A percentile compares a stretch with the other conserved stretches of the same genome.
Evolutionary conservation across 768 basidiomycete species (phyloP).

Genomic region (Mycena alexandri): DNA sequence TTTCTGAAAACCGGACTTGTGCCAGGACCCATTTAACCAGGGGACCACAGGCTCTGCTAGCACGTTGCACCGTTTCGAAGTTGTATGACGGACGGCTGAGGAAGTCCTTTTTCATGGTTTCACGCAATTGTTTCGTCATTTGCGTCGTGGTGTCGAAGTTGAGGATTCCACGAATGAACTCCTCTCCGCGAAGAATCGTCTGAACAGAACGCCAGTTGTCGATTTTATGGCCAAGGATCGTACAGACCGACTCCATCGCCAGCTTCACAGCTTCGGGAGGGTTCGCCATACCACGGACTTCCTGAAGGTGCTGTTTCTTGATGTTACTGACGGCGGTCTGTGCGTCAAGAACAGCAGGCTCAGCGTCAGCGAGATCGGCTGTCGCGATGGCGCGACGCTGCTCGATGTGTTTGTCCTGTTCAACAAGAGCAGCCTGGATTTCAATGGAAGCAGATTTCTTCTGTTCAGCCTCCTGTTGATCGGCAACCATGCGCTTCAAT

Average conservation of each 20-base stretch:
- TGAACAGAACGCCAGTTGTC: slow-evolving; percentile 98
- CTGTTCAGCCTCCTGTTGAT: slow-evolving; percentile 98
- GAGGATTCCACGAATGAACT: slow-evolving; percentile 96
- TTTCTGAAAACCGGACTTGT: slow-evolving; percentile 97
- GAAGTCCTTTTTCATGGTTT: slow-evolving; percentile 94
- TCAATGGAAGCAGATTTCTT: slow-evolving; percentile 97
- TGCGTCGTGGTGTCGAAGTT: slow-evolving; percentile 93
- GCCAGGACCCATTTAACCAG: slow-evolving; percentile 98
- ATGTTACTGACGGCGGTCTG: slow-evolving; percentile 97
- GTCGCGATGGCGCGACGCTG: slow-evolving; percentile 91
- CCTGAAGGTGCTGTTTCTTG: slow-evolving; percentile 94
- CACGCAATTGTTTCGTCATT: slow-evolving; percentile 91
- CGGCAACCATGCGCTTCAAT: slow-evolving; percentile 96
- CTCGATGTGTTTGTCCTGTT: slow-evolving; percentile 91
- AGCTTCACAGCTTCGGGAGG: slow-evolving; percentile 98
- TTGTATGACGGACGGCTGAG: slow-evolving; percentile 91
- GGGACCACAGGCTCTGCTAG: slow-evolving; percentile 97
- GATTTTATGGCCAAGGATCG: slow-evolving; percentile 94
- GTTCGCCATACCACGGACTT: slow-evolving; percentile 98
- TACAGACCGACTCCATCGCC: slow-evolving; percentile 99
- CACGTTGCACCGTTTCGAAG: slow-evolving; percentile 94
- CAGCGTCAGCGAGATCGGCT: slow-evolving; percentile 96
- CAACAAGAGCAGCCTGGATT: slow-evolving; percentile 92
- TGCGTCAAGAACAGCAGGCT: slow-evolving; percentile 96
- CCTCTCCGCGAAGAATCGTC: slow-evolving; percentile 94